These are phyloP conservation scores for Filobasidium uniguttulatum DNA, from an alignment of 1,284 basidiomycete genomes.

Conservation along the genomic window DNA sequence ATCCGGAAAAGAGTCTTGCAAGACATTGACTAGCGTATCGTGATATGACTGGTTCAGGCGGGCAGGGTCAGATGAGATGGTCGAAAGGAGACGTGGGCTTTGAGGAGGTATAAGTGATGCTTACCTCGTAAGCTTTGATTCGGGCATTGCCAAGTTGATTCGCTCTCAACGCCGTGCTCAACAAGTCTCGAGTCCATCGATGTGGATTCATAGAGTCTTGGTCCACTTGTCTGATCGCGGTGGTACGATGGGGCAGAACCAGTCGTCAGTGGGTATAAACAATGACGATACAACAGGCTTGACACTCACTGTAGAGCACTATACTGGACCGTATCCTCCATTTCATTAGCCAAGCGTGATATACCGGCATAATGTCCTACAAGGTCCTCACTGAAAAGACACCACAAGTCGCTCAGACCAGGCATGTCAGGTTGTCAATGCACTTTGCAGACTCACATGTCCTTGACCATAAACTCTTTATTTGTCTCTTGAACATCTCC, in stretches of 20 bases:
- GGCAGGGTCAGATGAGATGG: not conserved
- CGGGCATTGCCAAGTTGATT: conserved; percentile 1
- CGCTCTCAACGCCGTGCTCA: not conserved
- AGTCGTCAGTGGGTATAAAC: not conserved
- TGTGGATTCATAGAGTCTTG: not conserved
- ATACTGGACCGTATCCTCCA: not conserved
- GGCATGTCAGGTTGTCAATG: not conserved
- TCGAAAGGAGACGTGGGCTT: not conserved
- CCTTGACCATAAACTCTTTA: not conserved
- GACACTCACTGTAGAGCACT: not conserved
- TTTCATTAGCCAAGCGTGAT: not conserved
- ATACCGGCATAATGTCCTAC: not conserved
- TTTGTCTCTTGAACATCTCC: not conserved
- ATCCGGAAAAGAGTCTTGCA: not conserved
- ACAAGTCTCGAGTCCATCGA: not conserved
- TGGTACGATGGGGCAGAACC: not conserved
- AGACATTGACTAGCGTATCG: not conserved
- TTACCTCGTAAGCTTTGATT: not conserved
- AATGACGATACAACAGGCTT: not conserved
- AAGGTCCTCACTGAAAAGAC: not conserved
- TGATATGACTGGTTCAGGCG: not conserved
- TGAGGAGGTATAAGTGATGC: not conserved
- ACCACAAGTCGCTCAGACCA: not conserved
- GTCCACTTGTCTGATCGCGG: not conserved
- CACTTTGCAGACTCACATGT: not conserved